Conservation (phyloP, 768 basidiomycete species). For the Lentinula detonsa region DNA sequence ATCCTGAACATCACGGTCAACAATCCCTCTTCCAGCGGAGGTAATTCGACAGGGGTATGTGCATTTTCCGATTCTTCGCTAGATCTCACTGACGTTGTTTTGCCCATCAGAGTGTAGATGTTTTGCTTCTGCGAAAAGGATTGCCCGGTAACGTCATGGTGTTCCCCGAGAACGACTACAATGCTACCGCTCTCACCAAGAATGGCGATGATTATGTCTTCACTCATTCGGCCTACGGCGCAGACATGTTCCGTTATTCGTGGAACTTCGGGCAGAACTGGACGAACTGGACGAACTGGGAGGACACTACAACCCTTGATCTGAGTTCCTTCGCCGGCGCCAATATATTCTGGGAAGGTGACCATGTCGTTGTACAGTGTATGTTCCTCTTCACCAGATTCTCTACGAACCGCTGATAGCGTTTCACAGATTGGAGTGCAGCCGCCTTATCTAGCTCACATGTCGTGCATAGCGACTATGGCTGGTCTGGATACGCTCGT, state of each 20-base stretch:
- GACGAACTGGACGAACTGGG: conserved; percentile 77
- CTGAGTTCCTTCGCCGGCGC: conserved; percentile 44
- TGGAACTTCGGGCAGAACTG: conserved; percentile 83
- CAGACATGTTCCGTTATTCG: conserved; percentile 83
- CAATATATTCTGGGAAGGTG: conserved; percentile 68
- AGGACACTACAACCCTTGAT: conserved; percentile 63
- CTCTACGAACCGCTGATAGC: background rate
- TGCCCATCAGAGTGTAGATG: conserved; percentile 52
- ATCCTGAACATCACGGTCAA: conserved; percentile 68
- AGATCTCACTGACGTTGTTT: conserved; percentile 8
- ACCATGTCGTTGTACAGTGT: conserved; percentile 91
- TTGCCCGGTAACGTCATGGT: conserved; percentile 73
- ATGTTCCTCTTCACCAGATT: conserved; percentile 17
- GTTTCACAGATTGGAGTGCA: conserved; percentile 67
- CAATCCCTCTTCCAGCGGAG: conserved; percentile 41
- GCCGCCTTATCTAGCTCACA: conserved; percentile 54
- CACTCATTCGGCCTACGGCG: conserved; percentile 78
- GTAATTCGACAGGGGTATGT: conserved; percentile 53
- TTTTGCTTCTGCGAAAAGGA: conserved; percentile 79
- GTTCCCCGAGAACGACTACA: conserved; percentile 82
- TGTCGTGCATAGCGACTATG: conserved; percentile 74
- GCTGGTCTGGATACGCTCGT: conserved; percentile 49
- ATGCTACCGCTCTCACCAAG: conserved; percentile 50
- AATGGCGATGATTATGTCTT: conserved; percentile 67
- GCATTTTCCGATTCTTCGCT: conserved; percentile 4